A percentile compares a stretch with the other conserved stretches of the same genome.
Conservation (phyloP, 352 stramenopile species). For the Phytophthora niederhauseri region DNA sequence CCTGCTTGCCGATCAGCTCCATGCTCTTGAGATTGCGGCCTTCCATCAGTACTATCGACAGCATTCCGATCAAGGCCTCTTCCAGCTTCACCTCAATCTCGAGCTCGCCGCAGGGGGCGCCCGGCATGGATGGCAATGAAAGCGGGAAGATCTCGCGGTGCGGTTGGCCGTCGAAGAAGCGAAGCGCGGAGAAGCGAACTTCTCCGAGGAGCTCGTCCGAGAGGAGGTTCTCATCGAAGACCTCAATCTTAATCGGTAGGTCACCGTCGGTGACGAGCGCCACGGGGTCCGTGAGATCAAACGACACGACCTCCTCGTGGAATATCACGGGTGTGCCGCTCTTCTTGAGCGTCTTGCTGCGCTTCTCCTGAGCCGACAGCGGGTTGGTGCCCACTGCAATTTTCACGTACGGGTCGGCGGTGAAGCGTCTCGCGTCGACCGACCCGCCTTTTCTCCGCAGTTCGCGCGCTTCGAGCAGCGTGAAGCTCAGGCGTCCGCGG, state of each 20-base stretch:
- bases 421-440: constrained; percentile 68
- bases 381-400: constrained; percentile 76
- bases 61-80: constrained; percentile 82
- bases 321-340: constrained; percentile 81
- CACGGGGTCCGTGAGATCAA: constrained; percentile 84
- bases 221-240: constrained; percentile 90
- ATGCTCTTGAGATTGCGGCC: constrained; percentile 91
- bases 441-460: constrained; percentile 62
- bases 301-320: constrained; percentile 81
- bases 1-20: constrained; percentile 91
- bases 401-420: constrained; percentile 84
- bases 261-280: constrained; percentile 76
- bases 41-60: constrained; percentile 88
- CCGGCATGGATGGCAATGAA: constrained; percentile 34
- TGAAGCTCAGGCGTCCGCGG: constrained; percentile 72
- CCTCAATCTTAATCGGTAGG: constrained; percentile 71
- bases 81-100: constrained; percentile 79
- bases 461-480: constrained; percentile 66
- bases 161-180: constrained; percentile 74
- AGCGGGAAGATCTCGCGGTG: constrained; percentile 71
- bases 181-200: constrained; percentile 70
- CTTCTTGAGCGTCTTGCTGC: constrained; percentile 88
- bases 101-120: constrained; percentile 53
- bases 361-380: constrained; percentile 67
- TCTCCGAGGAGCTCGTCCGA: constrained; percentile 87